A percentile compares a stretch with the other conserved stretches of the same genome.
Evolutionary conservation across 306 rosid species (phyloP).

Genomic region (Cyamopsis tetragonoloba): DNA sequence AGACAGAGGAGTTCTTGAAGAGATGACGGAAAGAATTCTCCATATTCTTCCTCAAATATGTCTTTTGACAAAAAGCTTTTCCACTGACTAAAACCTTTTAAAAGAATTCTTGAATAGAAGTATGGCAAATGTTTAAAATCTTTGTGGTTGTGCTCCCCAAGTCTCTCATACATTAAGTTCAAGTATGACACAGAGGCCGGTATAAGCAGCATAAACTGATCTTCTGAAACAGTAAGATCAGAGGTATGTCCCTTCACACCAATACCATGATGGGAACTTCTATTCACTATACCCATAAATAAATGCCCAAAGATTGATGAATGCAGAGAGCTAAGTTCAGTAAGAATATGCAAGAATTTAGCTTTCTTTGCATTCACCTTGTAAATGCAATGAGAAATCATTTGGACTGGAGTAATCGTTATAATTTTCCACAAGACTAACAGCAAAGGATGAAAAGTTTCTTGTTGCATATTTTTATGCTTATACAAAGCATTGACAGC

Average conservation of each 20-base stretch:
- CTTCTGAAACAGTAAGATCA: constrained; percentile 47
- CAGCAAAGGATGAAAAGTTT: constrained; percentile 51
- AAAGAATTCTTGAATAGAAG: constrained; percentile 60
- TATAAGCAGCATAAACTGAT: constrained; percentile 65
- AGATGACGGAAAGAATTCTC: constrained; percentile 56
- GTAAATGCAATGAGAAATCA: constrained; percentile 51
- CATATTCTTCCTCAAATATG: constrained; percentile 66
- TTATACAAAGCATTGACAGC: constrained; percentile 48
- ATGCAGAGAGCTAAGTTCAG: constrained; percentile 68
- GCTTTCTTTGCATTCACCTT: constrained; percentile 48
- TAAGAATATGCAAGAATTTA: constrained; percentile 62
- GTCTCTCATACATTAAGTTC: constrained; percentile 43
- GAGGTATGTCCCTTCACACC: constrained; percentile 25
- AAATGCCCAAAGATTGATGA: constrained; percentile 66
- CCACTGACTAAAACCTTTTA: constrained; percentile 65
- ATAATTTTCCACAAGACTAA: constrained; percentile 52
- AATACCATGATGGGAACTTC: constrained; percentile 32
- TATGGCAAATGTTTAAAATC: constrained; percentile 40
- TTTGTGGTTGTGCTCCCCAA: constrained; percentile 36
- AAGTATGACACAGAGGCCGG: constrained; percentile 65
- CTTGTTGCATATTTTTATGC: constrained; percentile 45
- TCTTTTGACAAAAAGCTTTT: constrained; percentile 55
- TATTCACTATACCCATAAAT: constrained; percentile 42
- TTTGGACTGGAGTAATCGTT: constrained; percentile 50
- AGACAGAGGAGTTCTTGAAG: constrained; percentile 51